Base-by-base conservation (phyloP, 768 basidiomycete species). In the Crucibulum laeve region DNA sequence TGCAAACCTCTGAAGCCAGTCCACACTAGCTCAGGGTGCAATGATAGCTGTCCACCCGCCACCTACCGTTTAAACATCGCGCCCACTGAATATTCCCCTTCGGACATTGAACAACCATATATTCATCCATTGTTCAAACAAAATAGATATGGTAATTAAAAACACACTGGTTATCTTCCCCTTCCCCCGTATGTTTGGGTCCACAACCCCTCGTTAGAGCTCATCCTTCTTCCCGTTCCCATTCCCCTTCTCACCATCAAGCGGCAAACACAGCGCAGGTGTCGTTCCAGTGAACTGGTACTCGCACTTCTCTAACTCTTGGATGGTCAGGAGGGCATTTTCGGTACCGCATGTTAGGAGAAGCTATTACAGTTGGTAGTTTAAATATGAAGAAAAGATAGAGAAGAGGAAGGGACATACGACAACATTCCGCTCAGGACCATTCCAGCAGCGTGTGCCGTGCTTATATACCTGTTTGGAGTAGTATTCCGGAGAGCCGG, bases 251-350 rank as follows among this genome's bases (percentile, higher is more conserved):
- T n/a, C 53, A 2, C 61, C 59, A 13, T 71, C 72, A 22, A 76
- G 53, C 22, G 79, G 80, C 48, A 79, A 59, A 59, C 93, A 97
- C 42, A 96, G 62, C 1, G 92, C 91, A 8, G 93, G 93, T 0
- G 80, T 79, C 25, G 90, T 93, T 18, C 77, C 92, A 7, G 81
- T 89, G 55, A 92, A 78, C 56, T 84, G 80, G 55, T 97, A 97
- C 63, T 94, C 91, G 67, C 95, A 98, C 68, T 97, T 97, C 65
- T 98, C 93, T 15, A 94, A 76, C 65, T 99, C 96, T 35, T 76
- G 74, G 4, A 97, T 81, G 1, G 81, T 76, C 11, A 84, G 63
- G 25, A 99, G 63, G 3, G 73, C 75, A 55, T 97, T 97, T 55
- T 93, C 86, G 1, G 76, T 82, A 4, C 92, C 96, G 53, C 96